A percentile compares a stretch with the other conserved stretches of the same genome.
These are phyloP conservation scores for Fusarium irregulare DNA, from an alignment of 2,329 filamentous ascomycete species.

Conservation along the genomic window DNA sequence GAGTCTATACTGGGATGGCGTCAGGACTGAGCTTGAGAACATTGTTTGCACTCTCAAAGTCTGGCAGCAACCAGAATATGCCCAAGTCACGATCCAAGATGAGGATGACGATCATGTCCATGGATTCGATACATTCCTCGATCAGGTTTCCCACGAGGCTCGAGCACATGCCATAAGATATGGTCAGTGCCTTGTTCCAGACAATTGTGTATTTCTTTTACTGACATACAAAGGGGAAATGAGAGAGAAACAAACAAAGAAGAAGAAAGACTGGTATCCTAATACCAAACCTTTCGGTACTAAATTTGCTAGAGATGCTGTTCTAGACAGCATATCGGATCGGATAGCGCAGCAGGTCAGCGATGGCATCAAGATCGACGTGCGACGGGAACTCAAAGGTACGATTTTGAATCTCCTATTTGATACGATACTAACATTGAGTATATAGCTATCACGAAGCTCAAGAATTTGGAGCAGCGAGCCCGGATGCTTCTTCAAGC, in stretches of 20 bases:
- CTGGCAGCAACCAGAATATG: conserved; percentile 35
- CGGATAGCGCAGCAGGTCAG: conserved; percentile 25
- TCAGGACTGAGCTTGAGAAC: conserved; percentile 39
- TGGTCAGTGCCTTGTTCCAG: conserved; percentile 3
- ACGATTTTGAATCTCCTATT: not conserved
- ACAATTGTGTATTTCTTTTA: no score
- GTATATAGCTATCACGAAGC: conserved; percentile 10
- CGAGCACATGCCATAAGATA: conserved; percentile 39
- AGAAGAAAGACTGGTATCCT: not conserved
- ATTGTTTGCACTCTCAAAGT: conserved; percentile 38
- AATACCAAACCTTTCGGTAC: not conserved
- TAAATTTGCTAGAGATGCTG: conserved; percentile 5
- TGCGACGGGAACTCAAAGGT: conserved; percentile 33
- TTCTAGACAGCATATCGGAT: conserved; percentile 24
- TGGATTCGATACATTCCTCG: conserved; percentile 40
- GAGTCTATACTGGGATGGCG: conserved; percentile 38
- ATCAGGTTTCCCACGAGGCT: conserved; percentile 37
- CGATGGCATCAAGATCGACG: conserved; percentile 26
- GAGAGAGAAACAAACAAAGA: conserved; percentile 13
- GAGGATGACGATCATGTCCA: conserved; percentile 33
- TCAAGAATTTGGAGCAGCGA: conserved; percentile 28
- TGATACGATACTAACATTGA: not conserved
- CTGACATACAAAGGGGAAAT: conserved; percentile 14
- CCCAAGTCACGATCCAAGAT: conserved; percentile 23
- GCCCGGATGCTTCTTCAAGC: conserved; percentile 37